Evolutionary conservation across 2,329 filamentous ascomycete species (phyloP).

Genomic region (Sclerotinia spermophila): DNA sequence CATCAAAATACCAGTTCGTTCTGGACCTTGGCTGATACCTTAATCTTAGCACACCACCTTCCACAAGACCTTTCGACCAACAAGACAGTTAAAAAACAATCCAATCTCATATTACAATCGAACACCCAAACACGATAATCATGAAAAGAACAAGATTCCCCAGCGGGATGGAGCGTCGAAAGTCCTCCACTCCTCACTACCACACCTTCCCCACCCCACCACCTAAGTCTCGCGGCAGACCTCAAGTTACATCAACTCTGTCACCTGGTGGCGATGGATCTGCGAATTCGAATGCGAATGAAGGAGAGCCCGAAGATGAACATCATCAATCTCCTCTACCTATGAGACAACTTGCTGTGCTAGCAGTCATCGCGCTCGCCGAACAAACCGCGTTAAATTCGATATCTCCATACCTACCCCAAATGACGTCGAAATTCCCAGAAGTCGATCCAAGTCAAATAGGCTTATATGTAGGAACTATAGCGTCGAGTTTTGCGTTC

Average conservation of each 20-base stretch:
- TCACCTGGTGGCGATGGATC: constrained; percentile 35
- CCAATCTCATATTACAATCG: not conserved
- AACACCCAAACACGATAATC: not conserved
- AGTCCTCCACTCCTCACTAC: constrained; percentile 57
- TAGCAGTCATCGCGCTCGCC: constrained; percentile 83
- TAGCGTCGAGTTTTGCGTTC: constrained; percentile 87
- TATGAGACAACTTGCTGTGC: constrained; percentile 72
- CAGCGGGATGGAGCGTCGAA: constrained; percentile 31
- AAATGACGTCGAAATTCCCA: constrained; percentile 85
- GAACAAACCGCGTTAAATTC: constrained; percentile 98
- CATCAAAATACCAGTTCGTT: not conserved
- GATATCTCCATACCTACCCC: constrained; percentile 89
- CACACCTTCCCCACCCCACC: constrained; percentile 78
- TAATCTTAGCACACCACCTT: not conserved
- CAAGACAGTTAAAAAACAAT: not conserved
- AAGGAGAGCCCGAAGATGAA: constrained; percentile 37
- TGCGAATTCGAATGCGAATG: constrained; percentile 35
- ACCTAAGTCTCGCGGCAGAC: constrained; percentile 58
- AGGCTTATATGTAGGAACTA: constrained; percentile 83
- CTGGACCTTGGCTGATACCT: not conserved
- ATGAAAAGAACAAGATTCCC: constrained; percentile 14
- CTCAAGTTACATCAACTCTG: constrained; percentile 36
- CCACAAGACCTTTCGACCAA: constrained; percentile 3
- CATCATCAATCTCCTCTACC: constrained; percentile 64
- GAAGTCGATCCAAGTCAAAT: constrained; percentile 68